phyloP scores from a whole-genome alignment of 106 monocot genomes.

The Amphibolis antarctica region DNA sequence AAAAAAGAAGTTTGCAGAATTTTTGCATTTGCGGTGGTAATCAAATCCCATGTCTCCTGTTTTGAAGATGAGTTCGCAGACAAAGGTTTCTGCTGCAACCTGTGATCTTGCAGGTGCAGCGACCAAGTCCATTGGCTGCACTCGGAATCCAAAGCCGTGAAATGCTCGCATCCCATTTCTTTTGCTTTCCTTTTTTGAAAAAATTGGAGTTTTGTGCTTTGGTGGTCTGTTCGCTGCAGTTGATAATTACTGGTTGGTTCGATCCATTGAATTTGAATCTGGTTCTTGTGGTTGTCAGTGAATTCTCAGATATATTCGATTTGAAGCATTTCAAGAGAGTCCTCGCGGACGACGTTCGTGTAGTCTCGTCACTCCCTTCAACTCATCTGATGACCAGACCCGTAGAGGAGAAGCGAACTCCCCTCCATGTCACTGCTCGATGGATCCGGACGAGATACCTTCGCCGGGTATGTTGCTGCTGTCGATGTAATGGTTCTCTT shows the following conservation, averaged over 20 bases:
- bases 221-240: background rate
- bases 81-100: background rate
- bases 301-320: conserved; percentile 88
- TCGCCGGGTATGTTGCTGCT: conserved; percentile 18
- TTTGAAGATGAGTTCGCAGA: background rate
- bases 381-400: conserved; percentile 71
- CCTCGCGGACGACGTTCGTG: conserved; percentile 54
- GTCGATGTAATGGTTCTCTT: no score
- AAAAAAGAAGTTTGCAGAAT: no score
- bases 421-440: conserved; percentile 47
- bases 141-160: conserved; percentile 7
- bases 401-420: conserved; percentile 55
- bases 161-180: no score
- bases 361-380: conserved; percentile 72
- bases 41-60: no score
- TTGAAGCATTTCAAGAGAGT: conserved; percentile 86
- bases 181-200: no score
- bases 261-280: no score
- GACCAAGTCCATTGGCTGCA: background rate
- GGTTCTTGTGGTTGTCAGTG: conserved; percentile 26
- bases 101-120: background rate
- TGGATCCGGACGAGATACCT: conserved; percentile 69
- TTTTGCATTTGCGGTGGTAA: no score
- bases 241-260: background rate
- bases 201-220: no score